Conservation (phyloP, 371 early-diverging fungal species). For the Capillidium rhysosporum region DNA sequence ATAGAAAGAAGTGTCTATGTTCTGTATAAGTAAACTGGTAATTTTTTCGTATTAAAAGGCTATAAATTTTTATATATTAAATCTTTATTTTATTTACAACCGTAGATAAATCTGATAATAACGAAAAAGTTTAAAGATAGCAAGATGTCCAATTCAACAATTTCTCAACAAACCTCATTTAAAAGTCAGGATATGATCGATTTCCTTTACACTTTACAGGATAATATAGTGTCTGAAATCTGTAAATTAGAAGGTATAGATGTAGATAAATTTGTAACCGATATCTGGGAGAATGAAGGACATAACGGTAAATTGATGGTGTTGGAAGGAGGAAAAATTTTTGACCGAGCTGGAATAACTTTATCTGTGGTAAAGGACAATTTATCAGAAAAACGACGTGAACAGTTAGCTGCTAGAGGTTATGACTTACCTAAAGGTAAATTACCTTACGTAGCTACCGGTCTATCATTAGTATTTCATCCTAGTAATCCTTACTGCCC, state of each 20-base stretch:
- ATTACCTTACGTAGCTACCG: conserved; percentile 52
- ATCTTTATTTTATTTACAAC: too few species aligned
- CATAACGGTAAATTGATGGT: conserved; percentile 28
- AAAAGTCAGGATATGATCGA: background rate
- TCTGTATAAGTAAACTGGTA: too few species aligned
- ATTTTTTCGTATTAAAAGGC: too few species aligned
- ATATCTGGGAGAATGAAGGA: background rate
- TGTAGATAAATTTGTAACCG: background rate
- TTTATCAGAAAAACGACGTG: conserved; percentile 42
- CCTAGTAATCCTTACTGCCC: conserved; percentile 90
- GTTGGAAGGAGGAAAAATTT: conserved; percentile 69
- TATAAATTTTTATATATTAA: too few species aligned
- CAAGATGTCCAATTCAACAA: too few species aligned
- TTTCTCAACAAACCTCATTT: too few species aligned
- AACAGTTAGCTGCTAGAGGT: conserved; percentile 54
- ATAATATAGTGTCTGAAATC: background rate
- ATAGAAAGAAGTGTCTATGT: too few species aligned
- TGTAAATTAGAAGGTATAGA: too few species aligned
- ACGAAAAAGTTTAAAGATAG: too few species aligned
- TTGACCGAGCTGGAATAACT: conserved; percentile 91
- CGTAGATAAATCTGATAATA: too few species aligned
- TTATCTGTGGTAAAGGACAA: conserved; percentile 59
- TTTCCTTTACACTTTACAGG: background rate
- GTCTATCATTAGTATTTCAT: conserved; percentile 83
- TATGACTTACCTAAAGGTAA: conserved; percentile 34